phyloP scores from a whole-genome alignment of 306 rosid species.

The Clitoria ternatea region DNA sequence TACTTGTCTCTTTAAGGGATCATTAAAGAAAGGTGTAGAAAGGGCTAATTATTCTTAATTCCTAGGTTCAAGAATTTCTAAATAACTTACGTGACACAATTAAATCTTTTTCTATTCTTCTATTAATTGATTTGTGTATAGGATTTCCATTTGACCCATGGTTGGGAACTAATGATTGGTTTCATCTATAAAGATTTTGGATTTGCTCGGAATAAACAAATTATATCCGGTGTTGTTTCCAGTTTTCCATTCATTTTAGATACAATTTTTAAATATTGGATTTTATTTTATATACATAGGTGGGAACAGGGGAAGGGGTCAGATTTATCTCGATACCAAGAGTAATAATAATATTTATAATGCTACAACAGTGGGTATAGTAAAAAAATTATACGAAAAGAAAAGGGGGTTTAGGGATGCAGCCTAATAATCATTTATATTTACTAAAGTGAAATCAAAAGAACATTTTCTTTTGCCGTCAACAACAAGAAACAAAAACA shows the following conservation, averaged over 20 bases:
- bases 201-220: background rate
- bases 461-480: background rate
- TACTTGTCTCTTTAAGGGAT: background rate
- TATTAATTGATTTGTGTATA: background rate
- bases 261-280: background rate
- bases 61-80: too few relatives aligned
- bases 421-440: too few relatives aligned
- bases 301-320: too few relatives aligned
- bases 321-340: too few relatives aligned
- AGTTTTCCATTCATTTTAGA: background rate
- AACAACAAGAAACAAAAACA: background rate
- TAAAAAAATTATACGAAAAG: too few relatives aligned
- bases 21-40: background rate
- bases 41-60: background rate
- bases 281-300: too few relatives aligned
- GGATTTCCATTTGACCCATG: background rate
- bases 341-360: too few relatives aligned
- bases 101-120: too few relatives aligned
- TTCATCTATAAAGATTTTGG: background rate
- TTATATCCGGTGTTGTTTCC: background rate
- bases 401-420: too few relatives aligned
- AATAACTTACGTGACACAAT: too few relatives aligned
- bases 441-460: too few relatives aligned
- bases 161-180: constrained; percentile 2
- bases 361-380: too few relatives aligned